Evolutionary conservation across 192 early-diverging fungal species (phyloP).

Genomic region (Phlyctochytrium arcticum): DNA sequence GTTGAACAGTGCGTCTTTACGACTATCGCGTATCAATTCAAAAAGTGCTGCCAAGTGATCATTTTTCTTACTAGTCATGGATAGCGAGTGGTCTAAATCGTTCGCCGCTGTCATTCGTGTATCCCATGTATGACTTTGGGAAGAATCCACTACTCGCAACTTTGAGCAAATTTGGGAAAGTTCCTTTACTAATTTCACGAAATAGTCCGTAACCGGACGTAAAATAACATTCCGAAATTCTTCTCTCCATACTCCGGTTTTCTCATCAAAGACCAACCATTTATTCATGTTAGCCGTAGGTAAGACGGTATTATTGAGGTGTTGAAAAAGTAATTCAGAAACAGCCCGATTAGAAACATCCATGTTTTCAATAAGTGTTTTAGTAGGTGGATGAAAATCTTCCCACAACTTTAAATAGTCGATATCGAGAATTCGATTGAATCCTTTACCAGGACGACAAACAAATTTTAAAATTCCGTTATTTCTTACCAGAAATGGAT

Average conservation of each 20-base stretch:
- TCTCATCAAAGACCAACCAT: slow-evolving; percentile 1
- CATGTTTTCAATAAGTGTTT: not conserved
- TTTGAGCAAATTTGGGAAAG: not conserved
- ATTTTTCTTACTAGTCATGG: not conserved
- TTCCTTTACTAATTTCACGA: not conserved
- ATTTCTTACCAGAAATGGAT: not conserved
- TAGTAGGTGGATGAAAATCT: not conserved
- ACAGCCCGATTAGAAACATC: not conserved
- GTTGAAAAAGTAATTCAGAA: not conserved
- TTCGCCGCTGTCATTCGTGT: not conserved
- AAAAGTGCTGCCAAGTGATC: not conserved
- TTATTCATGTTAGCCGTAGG: not conserved
- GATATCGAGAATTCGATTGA: not conserved
- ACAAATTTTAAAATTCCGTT: not conserved
- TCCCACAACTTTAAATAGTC: slow-evolving; percentile 6
- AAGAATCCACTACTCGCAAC: not conserved
- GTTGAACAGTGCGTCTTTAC: not conserved
- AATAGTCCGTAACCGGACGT: not conserved
- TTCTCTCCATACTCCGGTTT: not conserved
- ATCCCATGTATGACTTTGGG: not conserved
- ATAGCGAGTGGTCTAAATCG: not conserved
- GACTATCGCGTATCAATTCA: not conserved
- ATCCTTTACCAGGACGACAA: slow-evolving; percentile 2
- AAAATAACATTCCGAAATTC: not conserved
- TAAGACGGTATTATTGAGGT: not conserved